Base-by-base conservation (phyloP, 768 basidiomycete genomes). In the Lactarius hatsudake region DNA sequence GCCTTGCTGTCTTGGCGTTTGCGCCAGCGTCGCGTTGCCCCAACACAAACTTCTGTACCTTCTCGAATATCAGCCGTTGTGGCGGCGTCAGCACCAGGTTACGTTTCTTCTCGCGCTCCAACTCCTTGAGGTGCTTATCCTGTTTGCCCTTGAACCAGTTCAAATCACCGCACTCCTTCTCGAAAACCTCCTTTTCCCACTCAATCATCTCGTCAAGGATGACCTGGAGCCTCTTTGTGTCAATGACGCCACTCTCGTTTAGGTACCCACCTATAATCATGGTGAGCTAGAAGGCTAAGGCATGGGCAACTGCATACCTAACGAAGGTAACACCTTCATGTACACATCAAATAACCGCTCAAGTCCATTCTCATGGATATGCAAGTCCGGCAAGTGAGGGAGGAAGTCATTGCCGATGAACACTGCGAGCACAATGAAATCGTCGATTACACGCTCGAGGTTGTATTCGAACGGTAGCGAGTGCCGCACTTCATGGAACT, bases 351-450 rank as follows among this genome's bases (percentile, higher is more conserved):
- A 98, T 65, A 99, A 79, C 71, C 83, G 85, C 79, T 98, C 95
- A 71, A 99, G 76, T 18, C 94, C 97, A 74, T 98, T 97, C 78
- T 97, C 94, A 73, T 98, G 94, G 75, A 99, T 98, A 75, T 98
- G 97, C 32, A 99, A 77, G 76, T 97, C 95, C 5, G 97, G 97
- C 65, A 99, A 78, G 79, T 98, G 93, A 9, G 96, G 97, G 69
- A 98, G 77, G 78, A 98, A 98, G 79, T 98, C 96, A 75, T 98
- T 99, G 38, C 97, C 97, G 60, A 98, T 89, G 72, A 99, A 99
- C 32, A 98, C 94, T 28, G 95, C 93, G 72, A 99, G 86, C 8
- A 98, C 82, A 73, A 98, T 91, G 78, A 98, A 98, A 79, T 99
- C 97, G 77, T 99, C 96, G 74, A 99, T 96, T 76, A 99, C 82